phyloP scores from a whole-genome alignment of 2,329 filamentous ascomycete genomes.

The Neofusicoccum sp. region DNA sequence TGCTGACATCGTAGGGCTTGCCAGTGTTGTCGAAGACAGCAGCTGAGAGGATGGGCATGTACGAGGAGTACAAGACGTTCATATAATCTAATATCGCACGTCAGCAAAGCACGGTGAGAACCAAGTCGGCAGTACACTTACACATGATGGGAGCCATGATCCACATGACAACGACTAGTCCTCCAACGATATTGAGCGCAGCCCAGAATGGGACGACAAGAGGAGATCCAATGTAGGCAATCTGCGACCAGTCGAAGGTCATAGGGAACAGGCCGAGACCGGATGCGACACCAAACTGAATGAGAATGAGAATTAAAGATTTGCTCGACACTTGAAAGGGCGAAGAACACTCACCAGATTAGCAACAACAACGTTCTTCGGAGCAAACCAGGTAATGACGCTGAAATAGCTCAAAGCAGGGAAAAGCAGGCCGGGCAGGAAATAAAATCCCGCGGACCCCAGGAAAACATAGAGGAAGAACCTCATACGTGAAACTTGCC shows the following conservation, averaged over 20 bases:
- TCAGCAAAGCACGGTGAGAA: conserved; percentile 12
- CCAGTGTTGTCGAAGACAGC: conserved; percentile 85
- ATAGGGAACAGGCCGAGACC: conserved; percentile 80
- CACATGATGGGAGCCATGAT: conserved; percentile 73
- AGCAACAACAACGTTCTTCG: conserved; percentile 79
- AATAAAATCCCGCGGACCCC: conserved; percentile 76
- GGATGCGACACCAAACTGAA: conserved; percentile 73
- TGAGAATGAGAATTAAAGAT: conserved; percentile 7
- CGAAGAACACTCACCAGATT: conserved; percentile 57
- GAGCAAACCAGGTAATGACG: conserved; percentile 83
- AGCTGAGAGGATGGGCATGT: conserved; percentile 82
- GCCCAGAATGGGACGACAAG: conserved; percentile 84
- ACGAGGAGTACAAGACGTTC: conserved; percentile 76
- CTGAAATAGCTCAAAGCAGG: conserved; percentile 87
- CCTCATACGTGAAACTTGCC: conserved; percentile 77
- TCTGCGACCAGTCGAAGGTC: conserved; percentile 90
- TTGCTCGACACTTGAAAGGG: not conserved
- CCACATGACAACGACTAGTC: conserved; percentile 82
- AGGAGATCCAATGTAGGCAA: conserved; percentile 82
- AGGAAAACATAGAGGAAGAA: conserved; percentile 78
- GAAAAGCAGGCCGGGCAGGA: conserved; percentile 77
- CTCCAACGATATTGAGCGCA: conserved; percentile 78
- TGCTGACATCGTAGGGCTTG: conserved; percentile 75
- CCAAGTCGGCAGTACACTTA: conserved; percentile 30
- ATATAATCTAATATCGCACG: conserved; percentile 56